phyloP scores from a whole-genome alignment of 2,329 filamentous ascomycete genomes.

The Acrodontium crateriforme region DNA sequence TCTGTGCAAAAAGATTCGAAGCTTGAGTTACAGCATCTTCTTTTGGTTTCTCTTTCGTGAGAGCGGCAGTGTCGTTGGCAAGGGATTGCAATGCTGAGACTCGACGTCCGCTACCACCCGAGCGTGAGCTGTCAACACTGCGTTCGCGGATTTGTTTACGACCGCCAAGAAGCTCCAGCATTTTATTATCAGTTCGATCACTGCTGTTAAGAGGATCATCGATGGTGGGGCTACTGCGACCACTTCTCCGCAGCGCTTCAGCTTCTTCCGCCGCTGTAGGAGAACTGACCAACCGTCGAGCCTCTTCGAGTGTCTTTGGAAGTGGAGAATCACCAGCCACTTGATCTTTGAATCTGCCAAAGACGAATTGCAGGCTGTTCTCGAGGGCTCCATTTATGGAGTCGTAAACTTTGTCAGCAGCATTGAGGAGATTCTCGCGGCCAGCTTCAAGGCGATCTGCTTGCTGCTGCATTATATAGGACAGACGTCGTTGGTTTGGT shows the following conservation, averaged over 20 bases:
- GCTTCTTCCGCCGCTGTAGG: constrained; percentile 25
- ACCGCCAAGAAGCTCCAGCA: constrained; percentile 59
- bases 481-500: constrained; percentile 61
- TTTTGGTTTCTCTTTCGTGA: constrained; percentile 5
- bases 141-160: constrained; percentile 51
- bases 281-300: constrained; percentile 71
- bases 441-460: constrained; percentile 74
- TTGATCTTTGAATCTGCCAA: constrained; percentile 73
- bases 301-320: constrained; percentile 86
- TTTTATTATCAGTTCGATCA: constrained; percentile 38
- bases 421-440: constrained; percentile 50
- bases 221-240: constrained; percentile 18
- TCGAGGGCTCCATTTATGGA: constrained; percentile 82
- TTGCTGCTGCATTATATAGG: constrained; percentile 74
- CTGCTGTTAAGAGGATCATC: constrained; percentile 16
- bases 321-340: constrained; percentile 37
- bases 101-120: constrained; percentile 47
- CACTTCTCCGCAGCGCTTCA: constrained; percentile 19
- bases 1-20: constrained; percentile 15
- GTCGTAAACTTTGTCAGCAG: constrained; percentile 83
- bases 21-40: constrained; percentile 6
- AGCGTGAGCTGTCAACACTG: constrained; percentile 60
- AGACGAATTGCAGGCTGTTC: constrained; percentile 83
- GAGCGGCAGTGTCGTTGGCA: constrained; percentile 20
- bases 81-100: too few relatives aligned